Base-by-base conservation (phyloP, 2,329 filamentous ascomycete genomes). In the Cladosporium austrohemisphaericum region DNA sequence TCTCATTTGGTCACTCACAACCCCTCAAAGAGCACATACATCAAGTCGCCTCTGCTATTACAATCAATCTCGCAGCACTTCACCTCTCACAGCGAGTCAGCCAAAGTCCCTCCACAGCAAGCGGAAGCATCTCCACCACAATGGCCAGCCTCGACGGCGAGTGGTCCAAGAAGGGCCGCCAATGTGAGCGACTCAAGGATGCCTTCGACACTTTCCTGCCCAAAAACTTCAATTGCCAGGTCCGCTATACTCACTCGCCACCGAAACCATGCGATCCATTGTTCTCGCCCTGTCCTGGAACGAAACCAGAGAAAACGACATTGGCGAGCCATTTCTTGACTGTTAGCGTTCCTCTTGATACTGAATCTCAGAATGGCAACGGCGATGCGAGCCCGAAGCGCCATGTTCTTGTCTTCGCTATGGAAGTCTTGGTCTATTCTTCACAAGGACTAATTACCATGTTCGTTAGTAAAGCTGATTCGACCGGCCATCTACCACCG, bases 401-500 rank as follows among this genome's bases (percentile, higher is more conserved):
- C 26, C 59, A 70, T 54, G 76, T 94, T 1, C 71, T 96, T 5
- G 77, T 92, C 7, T 84, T 95, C 51, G 92, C 86, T 13, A 78
- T 98, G 55, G 93, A 98, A 65, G 76, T 96, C 44, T 77, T 93
- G 59, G 79, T 98, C 52, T 98, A 94, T 69, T 86, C 70, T 0
- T 95, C 91, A 0, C 79, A 80, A 37, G 79, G 80, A 59, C 79
- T 89, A 19, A 95, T 86, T 1, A 96, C 88, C 3, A 78, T 97
- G 47, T 98, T 98, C 66, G 85, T 98, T 19, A 92, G 91, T 55
- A 98, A 98, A 69, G 93, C 93, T 41, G 93, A 98, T 71, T 96
- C 93, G 8, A 96, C 92, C 0, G 93, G 94, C 19, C 94, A 89
- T 64, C 72, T 96, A 8, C 79, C 83, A 13, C 78, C 73, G 57